These are phyloP conservation scores for Entrophospora sp. DNA, from an alignment of 192 early-diverging fungal species.

Conservation along the genomic window DNA sequence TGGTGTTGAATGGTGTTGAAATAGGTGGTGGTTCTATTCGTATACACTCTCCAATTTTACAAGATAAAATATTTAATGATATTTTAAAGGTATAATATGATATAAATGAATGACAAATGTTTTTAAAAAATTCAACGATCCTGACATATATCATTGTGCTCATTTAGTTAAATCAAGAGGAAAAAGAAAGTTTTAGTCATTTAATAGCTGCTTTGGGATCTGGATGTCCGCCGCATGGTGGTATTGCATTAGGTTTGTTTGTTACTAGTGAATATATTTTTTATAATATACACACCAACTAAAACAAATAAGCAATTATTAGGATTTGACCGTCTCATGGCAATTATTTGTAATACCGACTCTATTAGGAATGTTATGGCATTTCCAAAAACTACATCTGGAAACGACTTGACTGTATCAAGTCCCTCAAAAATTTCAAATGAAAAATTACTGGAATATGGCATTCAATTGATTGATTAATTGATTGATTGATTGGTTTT, in stretches of 20 bases:
- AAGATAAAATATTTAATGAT: conserved; percentile 63
- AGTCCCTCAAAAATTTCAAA: conserved; percentile 58
- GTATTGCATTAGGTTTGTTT: conserved; percentile 57
- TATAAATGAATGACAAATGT: neutral
- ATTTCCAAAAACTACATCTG: conserved; percentile 78
- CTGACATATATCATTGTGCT: too few relatives aligned
- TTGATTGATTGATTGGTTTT: too few relatives aligned
- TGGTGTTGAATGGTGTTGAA: conserved; percentile 85
- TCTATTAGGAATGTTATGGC: conserved; percentile 89
- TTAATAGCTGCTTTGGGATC: conserved; percentile 68
- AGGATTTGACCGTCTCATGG: conserved; percentile 74
- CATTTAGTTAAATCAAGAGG: conserved; percentile 37
- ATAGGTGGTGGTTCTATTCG: conserved; percentile 88
- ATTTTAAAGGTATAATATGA: conserved; percentile 43
- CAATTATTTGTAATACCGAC: conserved; percentile 56
- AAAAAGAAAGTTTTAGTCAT: conserved; percentile 65
- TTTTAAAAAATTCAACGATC: too few relatives aligned
- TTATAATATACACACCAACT: neutral
- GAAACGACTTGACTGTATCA: conserved; percentile 72
- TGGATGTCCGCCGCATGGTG: conserved; percentile 88
- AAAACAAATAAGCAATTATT: neutral
- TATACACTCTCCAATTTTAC: conserved; percentile 69
- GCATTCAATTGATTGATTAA: conserved; percentile 30
- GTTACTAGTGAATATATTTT: neutral
- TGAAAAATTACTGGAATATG: conserved; percentile 61